These are phyloP conservation scores for Xanthoconium separans DNA, from an alignment of 1,284 basidiomycete species.

Conservation along the genomic window DNA sequence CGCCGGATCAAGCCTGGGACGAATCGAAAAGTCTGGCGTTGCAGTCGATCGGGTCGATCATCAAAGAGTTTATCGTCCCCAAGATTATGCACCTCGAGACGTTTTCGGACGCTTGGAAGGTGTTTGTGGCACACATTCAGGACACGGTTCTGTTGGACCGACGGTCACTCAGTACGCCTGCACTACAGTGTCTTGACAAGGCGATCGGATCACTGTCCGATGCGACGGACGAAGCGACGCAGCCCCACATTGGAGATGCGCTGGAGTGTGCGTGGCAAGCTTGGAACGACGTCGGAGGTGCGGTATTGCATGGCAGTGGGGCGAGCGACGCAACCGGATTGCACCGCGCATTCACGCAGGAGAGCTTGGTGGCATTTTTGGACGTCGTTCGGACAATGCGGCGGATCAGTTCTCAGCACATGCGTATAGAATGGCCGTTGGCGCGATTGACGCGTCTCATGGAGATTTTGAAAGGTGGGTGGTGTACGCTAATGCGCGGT, in stretches of 20 bases:
- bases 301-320: conserved; percentile 38
- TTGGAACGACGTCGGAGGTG: conserved; percentile 65
- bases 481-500: conserved; percentile 13
- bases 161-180: conserved; percentile 71
- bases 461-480: conserved; percentile 69
- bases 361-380: conserved; percentile 79
- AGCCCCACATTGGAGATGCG: conserved; percentile 45
- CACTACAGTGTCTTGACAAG: conserved; percentile 79
- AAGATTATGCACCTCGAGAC: conserved; percentile 74
- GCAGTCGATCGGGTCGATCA: conserved; percentile 81
- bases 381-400: conserved; percentile 68
- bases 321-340: conserved; percentile 24
- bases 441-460: conserved; percentile 67
- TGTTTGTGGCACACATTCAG: conserved; percentile 68
- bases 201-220: conserved; percentile 58
- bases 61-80: conserved; percentile 73
- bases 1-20: conserved; percentile 63
- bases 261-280: conserved; percentile 70
- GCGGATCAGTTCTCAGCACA: conserved; percentile 44
- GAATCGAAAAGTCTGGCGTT: conserved; percentile 88
- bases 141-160: conserved; percentile 70
- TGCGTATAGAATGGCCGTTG: conserved; percentile 63
- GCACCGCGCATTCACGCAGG: conserved; percentile 74
- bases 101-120: conserved; percentile 70
- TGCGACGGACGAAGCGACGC: conserved; percentile 41